Evolutionary conservation across 306 rosid species (phyloP).

Genomic region (Bauhinia variegata): DNA sequence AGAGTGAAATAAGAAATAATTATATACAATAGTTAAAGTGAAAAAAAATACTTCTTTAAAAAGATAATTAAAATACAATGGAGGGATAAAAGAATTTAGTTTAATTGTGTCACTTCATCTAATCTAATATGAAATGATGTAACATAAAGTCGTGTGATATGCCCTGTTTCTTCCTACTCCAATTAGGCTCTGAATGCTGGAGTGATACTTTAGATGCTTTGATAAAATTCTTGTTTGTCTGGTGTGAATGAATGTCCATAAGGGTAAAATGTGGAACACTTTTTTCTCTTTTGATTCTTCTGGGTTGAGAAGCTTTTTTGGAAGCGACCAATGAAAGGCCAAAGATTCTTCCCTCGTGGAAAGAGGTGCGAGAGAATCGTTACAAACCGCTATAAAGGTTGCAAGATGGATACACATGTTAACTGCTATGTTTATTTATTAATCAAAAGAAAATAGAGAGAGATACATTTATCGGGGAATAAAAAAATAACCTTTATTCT

Average conservation of each 20-base stretch:
- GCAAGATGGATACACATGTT: neutral
- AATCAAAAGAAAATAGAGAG: too few relatives aligned
- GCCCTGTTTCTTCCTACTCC: too few relatives aligned
- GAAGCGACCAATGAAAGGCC: slow-evolving; percentile 23
- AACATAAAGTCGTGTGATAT: too few relatives aligned
- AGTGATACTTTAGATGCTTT: slow-evolving; percentile 18
- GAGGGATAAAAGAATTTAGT: too few relatives aligned
- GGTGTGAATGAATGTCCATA: slow-evolving; percentile 50
- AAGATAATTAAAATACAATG: too few relatives aligned
- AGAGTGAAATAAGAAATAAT: too few relatives aligned
- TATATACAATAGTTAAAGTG: too few relatives aligned
- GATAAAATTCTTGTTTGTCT: slow-evolving; percentile 33
- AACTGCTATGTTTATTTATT: neutral
- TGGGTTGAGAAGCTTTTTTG: slow-evolving; percentile 35
- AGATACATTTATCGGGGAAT: too few relatives aligned
- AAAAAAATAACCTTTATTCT: neutral
- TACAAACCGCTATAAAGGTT: slow-evolving; percentile 23
- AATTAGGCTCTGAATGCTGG: slow-evolving; percentile 27
- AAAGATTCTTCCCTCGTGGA: slow-evolving; percentile 24
- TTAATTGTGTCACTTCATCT: too few relatives aligned
- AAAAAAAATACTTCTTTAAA: too few relatives aligned
- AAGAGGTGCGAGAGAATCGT: slow-evolving; percentile 23
- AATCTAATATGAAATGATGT: too few relatives aligned
- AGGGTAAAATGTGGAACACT: slow-evolving; percentile 4
- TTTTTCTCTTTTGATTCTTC: slow-evolving; percentile 40